Evolutionary conservation across 2,329 filamentous ascomycete species (phyloP).

Genomic region (Septoria petroselini): DNA sequence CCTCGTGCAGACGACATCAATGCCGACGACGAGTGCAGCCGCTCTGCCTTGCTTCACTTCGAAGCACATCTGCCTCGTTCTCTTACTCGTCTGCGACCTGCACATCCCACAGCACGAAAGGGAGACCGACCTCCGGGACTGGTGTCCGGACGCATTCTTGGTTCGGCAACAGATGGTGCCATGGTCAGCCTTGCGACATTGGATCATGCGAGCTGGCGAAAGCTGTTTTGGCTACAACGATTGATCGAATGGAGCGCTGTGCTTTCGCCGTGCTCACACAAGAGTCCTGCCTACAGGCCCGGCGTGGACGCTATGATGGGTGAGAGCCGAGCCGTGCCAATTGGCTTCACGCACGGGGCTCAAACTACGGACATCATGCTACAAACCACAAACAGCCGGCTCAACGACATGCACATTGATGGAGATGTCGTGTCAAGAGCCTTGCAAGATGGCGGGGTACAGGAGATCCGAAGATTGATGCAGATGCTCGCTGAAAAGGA

Average conservation of each 20-base stretch:
- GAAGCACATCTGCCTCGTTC: constrained; percentile 44
- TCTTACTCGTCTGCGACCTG: constrained; percentile 49
- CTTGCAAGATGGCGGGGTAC: constrained; percentile 32
- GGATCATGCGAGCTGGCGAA: constrained; percentile 58
- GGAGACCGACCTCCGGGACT: constrained; percentile 40
- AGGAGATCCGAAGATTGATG: constrained; percentile 26
- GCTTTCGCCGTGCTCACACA: constrained; percentile 31
- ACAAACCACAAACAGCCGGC: constrained; percentile 15
- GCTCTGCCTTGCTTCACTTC: constrained; percentile 32
- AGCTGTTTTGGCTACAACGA: constrained; percentile 72
- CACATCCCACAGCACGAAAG: constrained; percentile 40
- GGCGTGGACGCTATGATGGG: constrained; percentile 16
- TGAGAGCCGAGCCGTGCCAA: constrained; percentile 26
- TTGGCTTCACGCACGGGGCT: constrained; percentile 24
- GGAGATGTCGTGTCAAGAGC: constrained; percentile 42
- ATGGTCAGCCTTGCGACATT: constrained; percentile 63
- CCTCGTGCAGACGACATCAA: constrained; percentile 7
- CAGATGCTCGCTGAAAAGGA: constrained; percentile 23
- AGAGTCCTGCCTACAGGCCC: constrained; percentile 18
- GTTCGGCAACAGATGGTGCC: constrained; percentile 52
- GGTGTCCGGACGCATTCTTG: constrained; percentile 48
- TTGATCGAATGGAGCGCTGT: constrained; percentile 45
- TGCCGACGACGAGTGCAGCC: neutral
- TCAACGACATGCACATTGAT: constrained; percentile 41
- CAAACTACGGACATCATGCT: constrained; percentile 34